Base-by-base conservation (phyloP, 73 alveolate species). In the Symbiodinium natans region DNA sequence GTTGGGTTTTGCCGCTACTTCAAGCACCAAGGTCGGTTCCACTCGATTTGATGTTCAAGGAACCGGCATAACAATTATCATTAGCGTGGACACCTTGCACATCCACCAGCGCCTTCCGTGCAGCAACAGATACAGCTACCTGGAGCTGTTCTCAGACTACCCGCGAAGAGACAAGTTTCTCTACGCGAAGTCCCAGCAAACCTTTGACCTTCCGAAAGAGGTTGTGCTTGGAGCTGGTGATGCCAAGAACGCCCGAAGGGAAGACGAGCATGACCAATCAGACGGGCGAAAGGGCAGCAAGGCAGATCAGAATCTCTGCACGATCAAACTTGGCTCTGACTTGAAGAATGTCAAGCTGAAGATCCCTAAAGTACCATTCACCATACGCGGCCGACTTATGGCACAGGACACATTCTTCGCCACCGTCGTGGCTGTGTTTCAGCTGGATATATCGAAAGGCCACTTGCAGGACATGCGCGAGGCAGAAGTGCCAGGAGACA, bases 71-170 rank as follows among this genome's bases (percentile, higher is more conserved):
- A 33, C 94, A 25, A 17, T 86, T 29, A 43, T 86, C 29, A 41
- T 86, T 17, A 86, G 94, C 39, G 74, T 86, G 33, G 94, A 83
- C 33, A 17, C 94, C 3, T 33, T 86, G 63, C 33, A 63, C 43
- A 77, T 88, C 10, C 41, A n/a, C 8, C 83, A 88, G 48, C 95
- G 63, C 8, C 48, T 88, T 54, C 85, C 74, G 31, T 63, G 86
- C 95, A 88, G 63, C 95, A 88, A 88, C 31, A 85, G 95, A 21
- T 86, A 88, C 34, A 86, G 59, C 4, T 88, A 88, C 86, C 33
- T 88, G 86, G 95, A 88, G 86, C 46, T 88, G 7, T 88, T 88
- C 86, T 88, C 95, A 36, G 95, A 88, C 48, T 88, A 88, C 54
- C 95, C 95, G 41, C 80, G 80, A 25, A 21, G 95, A 40, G 95